These are phyloP conservation scores for Crithidia sp. DNA, from an alignment of 208 protist species.

Conservation along the genomic window DNA sequence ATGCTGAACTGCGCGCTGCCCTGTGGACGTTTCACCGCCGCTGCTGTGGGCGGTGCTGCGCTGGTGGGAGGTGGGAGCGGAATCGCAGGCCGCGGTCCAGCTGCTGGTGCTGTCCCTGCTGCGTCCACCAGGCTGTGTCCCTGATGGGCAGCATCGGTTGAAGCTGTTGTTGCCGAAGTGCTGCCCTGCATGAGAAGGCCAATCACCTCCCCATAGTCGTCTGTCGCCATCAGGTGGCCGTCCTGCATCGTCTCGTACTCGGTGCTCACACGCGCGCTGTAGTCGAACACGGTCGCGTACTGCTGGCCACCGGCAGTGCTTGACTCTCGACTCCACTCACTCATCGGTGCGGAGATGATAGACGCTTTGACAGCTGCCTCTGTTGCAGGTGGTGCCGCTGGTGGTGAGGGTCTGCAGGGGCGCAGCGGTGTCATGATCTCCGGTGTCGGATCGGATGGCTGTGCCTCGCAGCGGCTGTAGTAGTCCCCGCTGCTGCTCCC, in stretches of 20 bases:
- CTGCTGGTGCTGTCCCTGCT: no score
- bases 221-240: background rate
- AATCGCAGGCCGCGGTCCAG: no score
- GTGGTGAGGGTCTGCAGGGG: background rate
- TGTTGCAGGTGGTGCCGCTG: background rate
- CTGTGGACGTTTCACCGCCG: background rate
- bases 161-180: background rate
- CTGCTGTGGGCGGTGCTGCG: background rate
- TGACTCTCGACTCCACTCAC: background rate
- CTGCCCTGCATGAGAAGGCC: background rate
- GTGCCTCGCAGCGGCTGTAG: background rate
- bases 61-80: no score
- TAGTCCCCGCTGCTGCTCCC: conserved; percentile 8
- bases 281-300: background rate
- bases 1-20: background rate
- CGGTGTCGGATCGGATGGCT: background rate
- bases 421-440: background rate
- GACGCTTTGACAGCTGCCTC: background rate
- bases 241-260: conserved; percentile 2
- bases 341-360: background rate
- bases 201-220: background rate
- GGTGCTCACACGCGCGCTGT: background rate
- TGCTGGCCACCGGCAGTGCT: no score
- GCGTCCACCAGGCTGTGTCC: background rate
- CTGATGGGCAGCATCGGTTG: background rate